These are phyloP conservation scores for Claviceps sp. DNA, from an alignment of 2,329 filamentous ascomycete species.

Conservation along the genomic window DNA sequence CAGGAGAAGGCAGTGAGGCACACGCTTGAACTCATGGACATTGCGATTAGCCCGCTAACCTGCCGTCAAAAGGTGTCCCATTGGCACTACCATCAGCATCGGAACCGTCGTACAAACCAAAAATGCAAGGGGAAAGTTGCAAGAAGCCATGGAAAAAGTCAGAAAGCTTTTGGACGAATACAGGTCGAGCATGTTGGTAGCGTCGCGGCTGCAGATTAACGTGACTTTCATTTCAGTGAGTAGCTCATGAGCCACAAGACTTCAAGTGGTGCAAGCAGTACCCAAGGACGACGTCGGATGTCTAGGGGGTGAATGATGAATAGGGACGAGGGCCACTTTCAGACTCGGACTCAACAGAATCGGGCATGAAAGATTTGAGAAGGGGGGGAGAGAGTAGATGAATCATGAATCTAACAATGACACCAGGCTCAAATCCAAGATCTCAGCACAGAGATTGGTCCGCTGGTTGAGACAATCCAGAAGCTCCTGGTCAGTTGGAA, in stretches of 20 bases:
- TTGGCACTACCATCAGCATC: not conserved
- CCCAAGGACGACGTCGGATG: too few relatives aligned
- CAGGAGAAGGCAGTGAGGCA: too few relatives aligned
- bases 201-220: not conserved
- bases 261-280: too few relatives aligned
- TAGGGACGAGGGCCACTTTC: too few relatives aligned
- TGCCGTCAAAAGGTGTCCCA: not conserved
- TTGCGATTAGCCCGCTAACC: too few relatives aligned
- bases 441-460: not conserved
- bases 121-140: not conserved
- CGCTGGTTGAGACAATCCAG: not conserved
- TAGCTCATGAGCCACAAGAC: too few relatives aligned
- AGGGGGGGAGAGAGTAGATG: not conserved
- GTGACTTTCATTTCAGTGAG: not conserved
- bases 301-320: too few relatives aligned
- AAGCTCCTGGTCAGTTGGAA: slow-evolving; percentile 1
- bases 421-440: not conserved
- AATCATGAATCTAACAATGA: not conserved
- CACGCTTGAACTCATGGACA: too few relatives aligned
- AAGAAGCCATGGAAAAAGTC: not conserved
- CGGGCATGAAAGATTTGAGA: not conserved
- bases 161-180: not conserved
- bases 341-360: too few relatives aligned
- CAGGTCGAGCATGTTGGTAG: not conserved
- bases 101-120: not conserved